Evolutionary conservation across 129 eudicot species (phyloP), one percentile per base, ranked within the genome.

Genomic region (Flaveria trinervia): DNA sequence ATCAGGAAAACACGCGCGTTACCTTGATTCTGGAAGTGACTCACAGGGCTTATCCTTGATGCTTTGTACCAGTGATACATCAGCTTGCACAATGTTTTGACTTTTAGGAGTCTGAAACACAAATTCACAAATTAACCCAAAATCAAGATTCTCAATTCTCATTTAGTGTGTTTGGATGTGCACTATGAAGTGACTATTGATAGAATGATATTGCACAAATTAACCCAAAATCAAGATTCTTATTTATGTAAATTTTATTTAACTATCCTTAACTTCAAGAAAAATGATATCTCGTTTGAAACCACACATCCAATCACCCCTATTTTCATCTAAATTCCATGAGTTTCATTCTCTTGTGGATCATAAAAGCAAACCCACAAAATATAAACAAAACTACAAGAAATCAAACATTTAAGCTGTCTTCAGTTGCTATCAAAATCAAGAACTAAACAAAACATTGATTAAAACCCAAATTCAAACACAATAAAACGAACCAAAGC

Each of bases 1-100:
- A 73, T 18, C 45, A 72, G 62, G 2, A 65, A 22, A 46, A 68
- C 28, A 8, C 18, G 18, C n/a, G 33, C 26, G 79, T 88, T 77
- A 90, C 97, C 78, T 61, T 74, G 57, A 66, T 71, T 86, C 96
- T 65, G 83, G 39, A 78, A 83, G 87, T 75, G 84, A 56, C 71
- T 74, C 75, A 2, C 26, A 41, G 73, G 81, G 68, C 41, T 46
- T 77, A 49, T 77, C 86, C 56, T 52, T 72, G 70, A 39, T 55
- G 30, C 52, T 78, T 71, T 85, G 81, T 64, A 77, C 89, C 64
- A 82, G 45, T 56, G 80, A 66, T 49, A 66, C 74, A 76, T 70
- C 71, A 62, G 39, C 62, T 64, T 79, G 90, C 74, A 81, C 73
- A 73, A 78, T 76, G 43, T 70, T 85, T 75, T 78, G 87, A 68